A percentile compares a stretch with the other conserved stretches of the same genome.
Conservation (phyloP, 176 grass and related monocot species). For the Puya raimondii region DNA sequence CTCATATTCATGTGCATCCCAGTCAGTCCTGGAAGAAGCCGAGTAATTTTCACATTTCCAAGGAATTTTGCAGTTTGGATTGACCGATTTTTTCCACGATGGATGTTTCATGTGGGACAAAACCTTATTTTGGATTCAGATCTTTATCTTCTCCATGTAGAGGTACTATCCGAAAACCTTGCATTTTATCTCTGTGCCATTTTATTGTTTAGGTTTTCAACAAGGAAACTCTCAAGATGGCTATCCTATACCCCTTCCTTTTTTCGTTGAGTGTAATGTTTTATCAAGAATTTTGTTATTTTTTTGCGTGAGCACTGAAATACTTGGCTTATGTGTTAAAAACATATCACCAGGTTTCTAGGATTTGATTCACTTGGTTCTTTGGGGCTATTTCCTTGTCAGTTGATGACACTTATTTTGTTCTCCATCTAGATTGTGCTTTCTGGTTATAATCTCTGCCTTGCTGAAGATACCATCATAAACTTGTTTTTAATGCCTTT, state of each 20-base stretch:
- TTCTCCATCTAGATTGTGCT: not conserved
- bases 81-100: conserved; percentile 51
- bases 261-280: too few relatives aligned
- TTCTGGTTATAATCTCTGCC: not conserved
- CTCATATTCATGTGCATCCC: conserved; percentile 70
- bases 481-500: not conserved
- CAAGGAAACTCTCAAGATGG: not conserved
- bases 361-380: too few relatives aligned
- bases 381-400: too few relatives aligned
- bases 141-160: conserved; percentile 69
- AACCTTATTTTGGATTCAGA: conserved; percentile 84
- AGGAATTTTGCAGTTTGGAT: conserved; percentile 53
- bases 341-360: too few relatives aligned
- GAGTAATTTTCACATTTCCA: conserved; percentile 49
- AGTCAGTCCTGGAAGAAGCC: conserved; percentile 61
- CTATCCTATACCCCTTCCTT: too few relatives aligned
- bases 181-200: not conserved
- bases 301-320: too few relatives aligned
- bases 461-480: not conserved
- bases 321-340: too few relatives aligned
- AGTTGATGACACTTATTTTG: too few relatives aligned
- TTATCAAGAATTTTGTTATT: too few relatives aligned
- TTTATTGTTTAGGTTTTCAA: not conserved
- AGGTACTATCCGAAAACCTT: conserved; percentile 25
- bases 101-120: conserved; percentile 39